A percentile compares a stretch with the other conserved stretches of the same genome.
Conservation (phyloP, 2,329 filamentous ascomycete genomes). For the Aspergillus transmontanensis region DNA sequence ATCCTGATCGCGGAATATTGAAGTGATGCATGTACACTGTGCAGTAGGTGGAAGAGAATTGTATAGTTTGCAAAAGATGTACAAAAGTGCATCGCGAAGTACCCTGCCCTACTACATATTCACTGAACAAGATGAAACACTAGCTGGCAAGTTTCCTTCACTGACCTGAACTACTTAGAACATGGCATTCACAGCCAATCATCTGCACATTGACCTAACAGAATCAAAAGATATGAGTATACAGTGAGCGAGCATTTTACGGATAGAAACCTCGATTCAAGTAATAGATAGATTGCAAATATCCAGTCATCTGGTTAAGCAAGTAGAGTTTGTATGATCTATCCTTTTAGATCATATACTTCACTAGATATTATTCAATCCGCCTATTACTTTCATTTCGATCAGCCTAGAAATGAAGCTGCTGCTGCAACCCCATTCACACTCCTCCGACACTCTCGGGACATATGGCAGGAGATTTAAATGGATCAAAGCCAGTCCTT, state of each 20-base stretch:
- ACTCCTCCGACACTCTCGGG: not conserved
- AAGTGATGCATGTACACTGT: not conserved
- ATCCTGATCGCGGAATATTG: not conserved
- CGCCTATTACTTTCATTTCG: constrained; percentile 13
- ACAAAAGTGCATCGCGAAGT: not conserved
- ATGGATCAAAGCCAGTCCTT: not conserved
- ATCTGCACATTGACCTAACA: not conserved
- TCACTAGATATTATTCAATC: constrained; percentile 18
- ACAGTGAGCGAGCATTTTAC: not conserved
- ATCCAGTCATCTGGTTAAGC: constrained; percentile 19
- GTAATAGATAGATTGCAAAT: constrained; percentile 23
- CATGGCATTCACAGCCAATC: not conserved
- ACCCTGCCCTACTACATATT: not conserved
- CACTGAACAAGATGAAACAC: not conserved
- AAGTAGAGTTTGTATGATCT: constrained; percentile 1
- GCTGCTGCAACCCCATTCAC: not conserved
- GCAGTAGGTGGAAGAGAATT: not conserved
- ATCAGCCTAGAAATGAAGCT: constrained; percentile 6
- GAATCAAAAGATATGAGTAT: not conserved
- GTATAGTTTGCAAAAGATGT: not conserved
- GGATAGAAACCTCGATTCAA: not conserved
- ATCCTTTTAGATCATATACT: constrained; percentile 13
- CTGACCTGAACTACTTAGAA: not conserved
- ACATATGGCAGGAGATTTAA: constrained; percentile 2
- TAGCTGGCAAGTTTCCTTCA: not conserved